Evolutionary conservation across 805 yeast genomes (phyloP).

Genomic region (Wickerhamomyces ciferrii): DNA sequence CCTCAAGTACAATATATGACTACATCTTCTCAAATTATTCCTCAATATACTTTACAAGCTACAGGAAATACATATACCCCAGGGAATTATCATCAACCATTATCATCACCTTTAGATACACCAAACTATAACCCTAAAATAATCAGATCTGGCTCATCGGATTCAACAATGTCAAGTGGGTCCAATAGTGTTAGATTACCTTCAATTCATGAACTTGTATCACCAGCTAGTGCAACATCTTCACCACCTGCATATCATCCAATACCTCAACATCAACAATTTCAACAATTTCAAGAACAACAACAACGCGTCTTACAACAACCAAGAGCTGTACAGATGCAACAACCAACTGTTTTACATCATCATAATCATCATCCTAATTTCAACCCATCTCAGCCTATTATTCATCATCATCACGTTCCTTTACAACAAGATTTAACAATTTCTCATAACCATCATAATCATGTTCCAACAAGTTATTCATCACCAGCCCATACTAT

Average conservation of each 20-base stretch:
- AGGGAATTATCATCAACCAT: neutral
- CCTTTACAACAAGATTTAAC: neutral
- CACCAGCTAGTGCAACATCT: neutral
- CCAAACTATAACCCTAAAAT: neutral
- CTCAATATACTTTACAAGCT: neutral
- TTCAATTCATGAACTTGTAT: neutral
- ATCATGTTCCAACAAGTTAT: neutral
- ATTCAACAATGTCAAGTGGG: neutral
- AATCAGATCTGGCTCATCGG: neutral
- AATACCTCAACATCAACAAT: neutral
- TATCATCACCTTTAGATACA: neutral
- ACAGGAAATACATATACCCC: neutral
- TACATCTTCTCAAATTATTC: neutral
- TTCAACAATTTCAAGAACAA: neutral
- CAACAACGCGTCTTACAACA: neutral
- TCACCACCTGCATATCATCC: neutral
- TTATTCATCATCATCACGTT: neutral
- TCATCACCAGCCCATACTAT: neutral
- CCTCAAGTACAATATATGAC: neutral
- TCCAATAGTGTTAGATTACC: neutral
- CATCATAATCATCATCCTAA: neutral
- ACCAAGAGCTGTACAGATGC: conserved; percentile 8
- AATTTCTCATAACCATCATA: neutral
- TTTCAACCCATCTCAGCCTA: neutral
- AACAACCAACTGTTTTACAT: conserved; percentile 29